Base-by-base conservation (phyloP, 108 stramenopile species). In the Cyclotella kingstonii region DNA sequence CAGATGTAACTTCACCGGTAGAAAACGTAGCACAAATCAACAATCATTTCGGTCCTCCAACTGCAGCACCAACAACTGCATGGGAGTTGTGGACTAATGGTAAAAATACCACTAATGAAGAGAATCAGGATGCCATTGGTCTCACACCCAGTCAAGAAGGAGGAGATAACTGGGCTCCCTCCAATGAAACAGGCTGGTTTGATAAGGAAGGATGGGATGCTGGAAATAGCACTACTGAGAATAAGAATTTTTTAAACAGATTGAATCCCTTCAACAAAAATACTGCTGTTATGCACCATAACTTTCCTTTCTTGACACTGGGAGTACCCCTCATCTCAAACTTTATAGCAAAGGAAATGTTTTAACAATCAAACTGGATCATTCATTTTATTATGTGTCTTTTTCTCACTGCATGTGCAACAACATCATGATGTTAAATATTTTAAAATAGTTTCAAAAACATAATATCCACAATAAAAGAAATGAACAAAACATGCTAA, bases 81-180 rank as follows among this genome's bases (percentile, higher is more conserved):
- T 72, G 61, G 61, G 61, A 72, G n/a, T 25, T 33, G 5, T 41
- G 52, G 33, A 47, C 14, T 9, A 62, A 39, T 54, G 40, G 28
- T 23, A 50, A 36, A 44, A 27, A 52, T 12, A n/a, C n/a, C n/a
- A 56, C 33, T 5, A 21, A 56, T 40, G 55, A 31, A 41, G 23
- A 23, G 33, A 47, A 27, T 2, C 29, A 21, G 2, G 31, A 42
- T 8, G 46, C 29, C 15, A 49, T 47, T 22, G 60, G 46, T 12
- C 29, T 44, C 22, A 49, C 47, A n/a, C 23, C 47, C 17, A 36
- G 60, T 5, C 25, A 49, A 25, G 35, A 48, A 36, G 47, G 36
- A 10, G 43, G 33, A 59, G 60, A 23, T 49, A 43, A 50, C 27
- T 36, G 25, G 25, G 19, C 10, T 18, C 5, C 60, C 7, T 1